Percentiles rank a stretch among this genome's conserved stretches.
Evolutionary conservation across 2,329 filamentous ascomycete genomes (phyloP).

Genomic region (Diaporthe citrichinensis): DNA sequence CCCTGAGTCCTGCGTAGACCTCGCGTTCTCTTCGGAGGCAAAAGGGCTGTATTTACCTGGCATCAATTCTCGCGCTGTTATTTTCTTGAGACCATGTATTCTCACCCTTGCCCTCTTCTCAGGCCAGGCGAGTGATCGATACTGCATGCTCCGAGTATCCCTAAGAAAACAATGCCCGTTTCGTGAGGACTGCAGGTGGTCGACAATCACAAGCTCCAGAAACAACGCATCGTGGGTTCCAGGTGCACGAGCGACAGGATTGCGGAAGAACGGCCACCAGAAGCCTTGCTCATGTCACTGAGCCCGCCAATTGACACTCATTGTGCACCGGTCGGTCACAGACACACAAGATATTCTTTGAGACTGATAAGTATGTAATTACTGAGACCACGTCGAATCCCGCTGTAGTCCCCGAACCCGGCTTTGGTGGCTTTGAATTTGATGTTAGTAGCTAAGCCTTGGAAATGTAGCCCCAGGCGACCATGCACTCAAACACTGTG

Average conservation of each 20-base stretch:
- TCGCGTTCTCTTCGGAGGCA: not conserved
- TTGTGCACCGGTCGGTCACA: not conserved
- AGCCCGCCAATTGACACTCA: not conserved
- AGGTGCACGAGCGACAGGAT: not conserved
- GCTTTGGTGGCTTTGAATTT: too few relatives aligned
- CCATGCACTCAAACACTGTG: slow-evolving; percentile 94
- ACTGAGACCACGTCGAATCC: not conserved
- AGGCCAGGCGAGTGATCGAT: not conserved
- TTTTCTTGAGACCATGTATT: not conserved
- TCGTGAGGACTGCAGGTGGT: not conserved
- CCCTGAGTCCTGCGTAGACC: not conserved
- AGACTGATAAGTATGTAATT: not conserved
- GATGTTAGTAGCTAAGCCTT: slow-evolving; percentile 71
- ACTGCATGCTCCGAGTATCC: not conserved
- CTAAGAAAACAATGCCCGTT: not conserved
- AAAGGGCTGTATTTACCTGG: not conserved
- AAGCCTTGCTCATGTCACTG: not conserved
- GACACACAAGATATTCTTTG: not conserved
- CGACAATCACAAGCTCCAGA: too few relatives aligned
- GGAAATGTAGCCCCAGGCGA: slow-evolving; percentile 91
- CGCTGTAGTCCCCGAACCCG: not conserved
- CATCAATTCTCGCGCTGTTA: not conserved
- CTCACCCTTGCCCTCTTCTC: not conserved
- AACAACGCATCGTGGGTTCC: not conserved
- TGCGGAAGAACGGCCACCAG: not conserved